These are phyloP conservation scores for Mimosa pudica DNA, from an alignment of 306 rosid genomes.

Conservation along the genomic window DNA sequence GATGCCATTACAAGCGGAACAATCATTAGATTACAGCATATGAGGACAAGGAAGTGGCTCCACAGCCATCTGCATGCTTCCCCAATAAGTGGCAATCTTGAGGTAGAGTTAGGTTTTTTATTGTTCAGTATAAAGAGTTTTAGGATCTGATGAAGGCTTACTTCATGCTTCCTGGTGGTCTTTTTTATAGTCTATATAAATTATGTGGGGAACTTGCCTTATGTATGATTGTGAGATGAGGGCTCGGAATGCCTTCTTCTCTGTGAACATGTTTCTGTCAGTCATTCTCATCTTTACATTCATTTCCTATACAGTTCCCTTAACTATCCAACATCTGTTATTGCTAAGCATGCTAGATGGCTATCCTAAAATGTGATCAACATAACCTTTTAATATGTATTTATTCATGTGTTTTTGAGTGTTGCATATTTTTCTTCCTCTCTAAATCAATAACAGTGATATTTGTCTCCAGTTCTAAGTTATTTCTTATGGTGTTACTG, in stretches of 20 bases:
- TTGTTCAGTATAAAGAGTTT: constrained; percentile 8
- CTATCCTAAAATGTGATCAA: constrained; percentile 17
- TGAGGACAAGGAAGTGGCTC: constrained; percentile 97
- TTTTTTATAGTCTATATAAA: background rate
- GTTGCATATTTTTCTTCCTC: background rate
- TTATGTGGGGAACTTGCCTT: background rate
- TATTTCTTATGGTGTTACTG: background rate
- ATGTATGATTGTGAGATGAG: background rate
- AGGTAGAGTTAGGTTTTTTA: constrained; percentile 47
- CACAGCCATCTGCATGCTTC: constrained; percentile 98
- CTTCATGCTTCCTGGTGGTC: background rate
- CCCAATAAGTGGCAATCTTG: constrained; percentile 91
- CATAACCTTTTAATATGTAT: background rate
- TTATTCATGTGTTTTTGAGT: background rate
- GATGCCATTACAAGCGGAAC: constrained; percentile 79
- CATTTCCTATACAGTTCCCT: constrained; percentile 9
- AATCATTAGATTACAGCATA: constrained; percentile 86
- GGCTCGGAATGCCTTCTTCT: background rate
- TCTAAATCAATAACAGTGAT: background rate
- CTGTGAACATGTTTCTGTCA: background rate
- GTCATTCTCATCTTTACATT: constrained; percentile 15
- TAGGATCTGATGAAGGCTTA: constrained; percentile 20
- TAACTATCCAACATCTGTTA: background rate
- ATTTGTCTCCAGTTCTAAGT: background rate
- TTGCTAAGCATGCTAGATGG: background rate